Conservation (phyloP, 805 yeast genomes). For the Starmerella floris region DNA sequence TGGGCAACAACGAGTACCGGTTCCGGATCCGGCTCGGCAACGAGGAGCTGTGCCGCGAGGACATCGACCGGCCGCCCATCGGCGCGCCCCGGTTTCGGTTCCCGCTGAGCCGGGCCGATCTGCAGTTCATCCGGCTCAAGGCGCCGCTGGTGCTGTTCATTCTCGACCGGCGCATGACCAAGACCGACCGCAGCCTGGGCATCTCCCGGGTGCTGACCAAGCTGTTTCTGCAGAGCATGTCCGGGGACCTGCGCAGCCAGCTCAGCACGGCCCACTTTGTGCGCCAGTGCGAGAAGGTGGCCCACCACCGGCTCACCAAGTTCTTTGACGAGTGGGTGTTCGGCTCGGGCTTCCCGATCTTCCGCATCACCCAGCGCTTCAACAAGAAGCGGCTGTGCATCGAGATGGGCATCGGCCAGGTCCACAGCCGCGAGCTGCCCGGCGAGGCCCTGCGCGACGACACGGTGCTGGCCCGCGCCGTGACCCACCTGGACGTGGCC, state of each 20-base stretch:
- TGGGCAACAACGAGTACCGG: slow-evolving; percentile 76
- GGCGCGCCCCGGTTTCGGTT: slow-evolving; percentile 52
- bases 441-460: slow-evolving; percentile 26
- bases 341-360: slow-evolving; percentile 78
- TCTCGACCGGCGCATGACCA: slow-evolving; percentile 83
- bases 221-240: slow-evolving; percentile 84
- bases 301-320: slow-evolving; percentile 63
- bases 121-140: slow-evolving; percentile 59
- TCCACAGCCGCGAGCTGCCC: slow-evolving; percentile 39
- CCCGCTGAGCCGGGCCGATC: slow-evolving; percentile 50
- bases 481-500: slow-evolving; percentile 17
- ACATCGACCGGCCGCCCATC: slow-evolving; percentile 69
- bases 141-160: slow-evolving; percentile 78
- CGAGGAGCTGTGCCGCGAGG: slow-evolving; percentile 57
- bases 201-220: slow-evolving; percentile 83
- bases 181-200: slow-evolving; percentile 89
- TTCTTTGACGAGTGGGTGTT: slow-evolving; percentile 91
- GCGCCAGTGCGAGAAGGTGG: slow-evolving; percentile 88
- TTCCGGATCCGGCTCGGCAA: slow-evolving; percentile 52
- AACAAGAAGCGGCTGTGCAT: slow-evolving; percentile 87
- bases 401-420: slow-evolving; percentile 88
- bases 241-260: slow-evolving; percentile 72
- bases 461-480: slow-evolving; percentile 32
- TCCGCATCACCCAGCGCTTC: slow-evolving; percentile 79
- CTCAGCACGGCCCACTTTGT: slow-evolving; percentile 76